phyloP scores from a whole-genome alignment of 2,329 filamentous ascomycete species.

The Mycosphaerella sp. region DNA sequence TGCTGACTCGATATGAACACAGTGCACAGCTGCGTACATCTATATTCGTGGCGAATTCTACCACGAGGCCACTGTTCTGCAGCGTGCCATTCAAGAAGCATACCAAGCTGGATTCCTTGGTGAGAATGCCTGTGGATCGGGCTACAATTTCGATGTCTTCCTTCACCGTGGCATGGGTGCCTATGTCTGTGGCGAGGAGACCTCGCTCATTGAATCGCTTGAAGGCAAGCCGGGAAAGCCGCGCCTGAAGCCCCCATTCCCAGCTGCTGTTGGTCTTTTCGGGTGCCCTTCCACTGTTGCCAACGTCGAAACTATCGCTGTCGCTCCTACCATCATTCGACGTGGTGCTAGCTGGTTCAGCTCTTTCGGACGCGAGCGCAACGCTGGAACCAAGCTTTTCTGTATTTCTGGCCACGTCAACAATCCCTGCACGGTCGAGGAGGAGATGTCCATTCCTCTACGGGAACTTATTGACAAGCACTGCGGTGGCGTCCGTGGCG shows the following conservation, averaged over 20 bases:
- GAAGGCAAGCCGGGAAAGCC: constrained; percentile 99
- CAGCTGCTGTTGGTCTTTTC: constrained; percentile 92
- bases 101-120: constrained; percentile 92
- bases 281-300: constrained; percentile 96
- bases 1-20: neutral
- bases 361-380: constrained; percentile 87
- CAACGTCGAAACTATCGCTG: constrained; percentile 95
- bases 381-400: constrained; percentile 95
- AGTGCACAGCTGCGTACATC: constrained; percentile 91
- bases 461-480: constrained; percentile 96
- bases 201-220: constrained; percentile 92
- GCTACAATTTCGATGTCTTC: constrained; percentile 97
- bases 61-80: constrained; percentile 86
- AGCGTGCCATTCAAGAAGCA: constrained; percentile 94
- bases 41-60: constrained; percentile 99
- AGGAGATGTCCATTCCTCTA: constrained; percentile 98
- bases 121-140: constrained; percentile 94
- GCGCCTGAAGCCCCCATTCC: constrained; percentile 96
- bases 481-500: constrained; percentile 91
- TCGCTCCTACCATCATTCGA: constrained; percentile 91
- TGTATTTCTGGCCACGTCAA: constrained; percentile 99
- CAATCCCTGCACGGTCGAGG: constrained; percentile 95
- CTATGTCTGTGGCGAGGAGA: constrained; percentile 98
- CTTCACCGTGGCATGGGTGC: constrained; percentile 95
- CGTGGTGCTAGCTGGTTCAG: constrained; percentile 92